A percentile compares a stretch with the other conserved stretches of the same genome.
phyloP scores from a whole-genome alignment of 1,284 basidiomycete genomes.

The Kalmanozyma brasiliensis region DNA sequence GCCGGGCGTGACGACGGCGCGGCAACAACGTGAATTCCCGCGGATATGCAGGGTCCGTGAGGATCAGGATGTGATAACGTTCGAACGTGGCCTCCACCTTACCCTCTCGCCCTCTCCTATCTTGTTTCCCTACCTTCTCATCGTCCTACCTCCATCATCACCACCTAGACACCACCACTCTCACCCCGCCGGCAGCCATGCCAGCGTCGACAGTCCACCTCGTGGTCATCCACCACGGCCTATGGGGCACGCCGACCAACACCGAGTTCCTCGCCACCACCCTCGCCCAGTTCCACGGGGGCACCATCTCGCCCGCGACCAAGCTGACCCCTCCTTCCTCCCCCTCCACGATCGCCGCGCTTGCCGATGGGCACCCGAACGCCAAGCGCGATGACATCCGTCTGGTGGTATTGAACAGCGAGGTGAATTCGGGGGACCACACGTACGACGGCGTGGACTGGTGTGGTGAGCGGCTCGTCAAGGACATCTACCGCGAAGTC shows the following conservation, averaged over 20 bases:
- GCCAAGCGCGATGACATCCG: conserved; percentile 8
- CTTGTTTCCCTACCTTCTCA: no score
- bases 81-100: no score
- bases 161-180: background rate
- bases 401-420: conserved; percentile 72
- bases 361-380: conserved; percentile 22
- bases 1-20: no score
- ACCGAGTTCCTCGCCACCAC: conserved; percentile 71
- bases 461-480: conserved; percentile 77
- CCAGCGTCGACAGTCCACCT: conserved; percentile 70
- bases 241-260: conserved; percentile 81
- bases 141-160: background rate
- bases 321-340: conserved; percentile 23
- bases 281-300: conserved; percentile 65
- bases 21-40: no score
- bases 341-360: conserved; percentile 11
- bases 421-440: conserved; percentile 73
- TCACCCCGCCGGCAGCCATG: conserved; percentile 5
- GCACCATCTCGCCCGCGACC: conserved; percentile 13
- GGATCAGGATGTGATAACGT: no score
- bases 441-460: conserved; percentile 82
- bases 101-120: no score
- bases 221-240: conserved; percentile 80
- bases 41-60: no score
- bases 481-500: conserved; percentile 71